A percentile compares a stretch with the other conserved stretches of the same genome.
Conservation (phyloP, 1,139 yeast species). For the Yamadazyma kanchanaburiensis region DNA sequence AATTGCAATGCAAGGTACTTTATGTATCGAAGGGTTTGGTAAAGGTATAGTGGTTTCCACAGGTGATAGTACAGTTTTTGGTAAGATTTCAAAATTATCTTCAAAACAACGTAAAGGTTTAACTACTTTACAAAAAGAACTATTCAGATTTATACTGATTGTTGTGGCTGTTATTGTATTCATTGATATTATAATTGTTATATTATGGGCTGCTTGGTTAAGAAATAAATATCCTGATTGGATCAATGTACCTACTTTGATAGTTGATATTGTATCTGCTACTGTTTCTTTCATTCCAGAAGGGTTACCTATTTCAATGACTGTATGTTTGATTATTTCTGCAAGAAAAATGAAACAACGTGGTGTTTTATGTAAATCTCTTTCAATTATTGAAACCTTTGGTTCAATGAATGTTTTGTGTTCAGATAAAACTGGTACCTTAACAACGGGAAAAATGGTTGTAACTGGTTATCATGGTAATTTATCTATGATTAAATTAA, state of each 20-base stretch:
- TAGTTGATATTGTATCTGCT: conserved; percentile 30
- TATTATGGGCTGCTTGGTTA: conserved; percentile 49
- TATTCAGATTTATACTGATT: conserved; percentile 25
- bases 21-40: conserved; percentile 28
- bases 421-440: conserved; percentile 35
- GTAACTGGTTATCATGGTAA: conserved; percentile 23
- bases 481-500: conserved; percentile 14
- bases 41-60: conserved; percentile 29
- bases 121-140: conserved; percentile 30
- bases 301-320: conserved; percentile 34
- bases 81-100: conserved; percentile 30
- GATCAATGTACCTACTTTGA: conserved; percentile 30
- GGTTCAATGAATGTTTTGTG: conserved; percentile 35
- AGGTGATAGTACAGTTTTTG: conserved; percentile 32
- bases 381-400: conserved; percentile 31
- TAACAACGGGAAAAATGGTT: conserved; percentile 31
- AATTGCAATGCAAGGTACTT: conserved; percentile 47
- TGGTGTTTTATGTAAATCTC: conserved; percentile 28
- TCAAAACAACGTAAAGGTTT: conserved; percentile 27
- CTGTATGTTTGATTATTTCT: conserved; percentile 31
- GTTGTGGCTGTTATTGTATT: conserved; percentile 19
- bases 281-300: conserved; percentile 35
- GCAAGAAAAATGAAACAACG: conserved; percentile 27
- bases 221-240: conserved; percentile 25
- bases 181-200: conserved; percentile 21